phyloP scores from a whole-genome alignment of 345 rosid species.

The Citrus unshiu region DNA sequence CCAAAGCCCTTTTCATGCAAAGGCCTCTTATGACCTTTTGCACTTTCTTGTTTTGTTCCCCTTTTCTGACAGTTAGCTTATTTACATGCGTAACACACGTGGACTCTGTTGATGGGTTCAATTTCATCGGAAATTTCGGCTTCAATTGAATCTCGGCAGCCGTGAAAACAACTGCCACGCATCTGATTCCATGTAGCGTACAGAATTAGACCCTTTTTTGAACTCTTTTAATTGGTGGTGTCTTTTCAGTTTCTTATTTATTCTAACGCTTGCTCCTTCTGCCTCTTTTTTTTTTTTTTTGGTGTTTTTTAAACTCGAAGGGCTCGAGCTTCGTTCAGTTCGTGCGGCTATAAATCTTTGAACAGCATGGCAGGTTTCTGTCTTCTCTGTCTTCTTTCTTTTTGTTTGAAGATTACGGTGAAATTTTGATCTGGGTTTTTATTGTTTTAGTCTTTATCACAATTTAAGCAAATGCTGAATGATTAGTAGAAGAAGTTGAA shows the following conservation, averaged over 20 bases:
- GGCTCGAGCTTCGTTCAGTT: background rate
- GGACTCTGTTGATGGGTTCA: background rate
- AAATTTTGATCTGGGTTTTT: background rate
- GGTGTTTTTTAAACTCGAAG: background rate
- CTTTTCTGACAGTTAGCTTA: background rate
- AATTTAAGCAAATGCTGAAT: background rate
- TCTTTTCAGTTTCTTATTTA: background rate
- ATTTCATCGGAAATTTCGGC: background rate
- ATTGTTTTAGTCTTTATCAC: background rate
- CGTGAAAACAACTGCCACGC: background rate
- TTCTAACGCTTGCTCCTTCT: background rate
- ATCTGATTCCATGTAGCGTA: background rate
- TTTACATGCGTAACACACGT: background rate
- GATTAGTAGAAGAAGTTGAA: background rate
- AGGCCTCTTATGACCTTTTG: background rate
- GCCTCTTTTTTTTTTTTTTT: background rate
- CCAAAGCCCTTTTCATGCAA: too few relatives aligned
- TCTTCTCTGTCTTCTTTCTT: background rate
- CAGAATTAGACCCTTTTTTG: background rate
- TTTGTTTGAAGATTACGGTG: background rate
- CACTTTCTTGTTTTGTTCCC: background rate
- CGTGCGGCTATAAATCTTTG: background rate
- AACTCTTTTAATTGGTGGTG: background rate
- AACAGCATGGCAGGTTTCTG: conserved; percentile 16
- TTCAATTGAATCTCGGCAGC: background rate